Conservation (phyloP, 805 yeast genomes). For the Candida montana region DNA sequence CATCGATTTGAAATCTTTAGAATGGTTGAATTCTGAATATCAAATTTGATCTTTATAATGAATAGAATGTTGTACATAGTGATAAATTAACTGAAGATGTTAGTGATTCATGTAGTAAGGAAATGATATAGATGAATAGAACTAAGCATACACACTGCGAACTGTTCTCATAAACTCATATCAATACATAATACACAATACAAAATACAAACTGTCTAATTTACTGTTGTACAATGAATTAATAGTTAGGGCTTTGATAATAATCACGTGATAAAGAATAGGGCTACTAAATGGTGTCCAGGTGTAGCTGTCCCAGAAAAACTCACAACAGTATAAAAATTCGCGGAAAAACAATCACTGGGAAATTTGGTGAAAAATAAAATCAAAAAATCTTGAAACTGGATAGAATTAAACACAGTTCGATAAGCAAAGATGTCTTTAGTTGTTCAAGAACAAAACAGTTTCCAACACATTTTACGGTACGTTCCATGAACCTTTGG, state of each 20-base stretch:
- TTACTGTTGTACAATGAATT: too few species aligned
- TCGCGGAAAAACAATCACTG: conserved; percentile 5
- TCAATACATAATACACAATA: too few species aligned
- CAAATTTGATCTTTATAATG: conserved; percentile 1
- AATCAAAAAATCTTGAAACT: conserved; percentile 14
- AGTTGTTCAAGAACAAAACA: conserved; percentile 98
- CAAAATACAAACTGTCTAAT: too few species aligned
- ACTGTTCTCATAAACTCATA: too few species aligned
- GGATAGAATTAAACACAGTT: conserved; percentile 1
- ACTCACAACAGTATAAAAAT: background rate
- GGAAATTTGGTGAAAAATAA: conserved; percentile 6
- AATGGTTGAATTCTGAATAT: conserved; percentile 39
- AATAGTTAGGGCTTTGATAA: too few species aligned
- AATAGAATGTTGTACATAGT: conserved; percentile 1
- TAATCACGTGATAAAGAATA: conserved; percentile 3
- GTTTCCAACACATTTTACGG: conserved; percentile 99
- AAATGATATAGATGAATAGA: too few species aligned
- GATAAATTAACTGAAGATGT: too few species aligned
- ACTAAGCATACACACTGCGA: too few species aligned
- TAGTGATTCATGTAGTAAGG: too few species aligned
- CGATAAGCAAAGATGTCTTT: conserved; percentile 59
- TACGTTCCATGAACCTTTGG: too few species aligned
- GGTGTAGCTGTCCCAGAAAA: background rate
- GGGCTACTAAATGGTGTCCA: conserved; percentile 1
- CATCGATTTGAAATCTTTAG: conserved; percentile 68